phyloP scores from a whole-genome alignment of 495 filamentous ascomycete species.

The Penicillium angulare region DNA sequence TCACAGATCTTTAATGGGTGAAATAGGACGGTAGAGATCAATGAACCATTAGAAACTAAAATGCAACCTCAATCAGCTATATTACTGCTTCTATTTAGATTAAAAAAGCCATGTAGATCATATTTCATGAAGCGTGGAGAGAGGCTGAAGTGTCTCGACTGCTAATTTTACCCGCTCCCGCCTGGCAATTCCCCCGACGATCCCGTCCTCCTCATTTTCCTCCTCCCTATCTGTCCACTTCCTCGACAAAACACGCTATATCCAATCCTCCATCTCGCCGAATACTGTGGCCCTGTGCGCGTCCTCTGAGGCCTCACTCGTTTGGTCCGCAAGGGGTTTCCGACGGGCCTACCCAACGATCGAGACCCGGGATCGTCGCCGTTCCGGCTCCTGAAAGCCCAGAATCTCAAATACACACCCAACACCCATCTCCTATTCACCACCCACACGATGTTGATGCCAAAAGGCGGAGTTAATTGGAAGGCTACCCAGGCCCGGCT shows the following conservation, averaged over 20 bases:
- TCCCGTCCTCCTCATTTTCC: slow-evolving; percentile 26
- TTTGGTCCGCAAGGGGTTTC: slow-evolving; percentile 29
- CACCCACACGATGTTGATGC: slow-evolving; percentile 61
- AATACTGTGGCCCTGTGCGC: slow-evolving; percentile 9
- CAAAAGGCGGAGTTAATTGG: slow-evolving; percentile 89
- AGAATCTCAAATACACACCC: slow-evolving; percentile 8
- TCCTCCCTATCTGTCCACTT: slow-evolving; percentile 17
- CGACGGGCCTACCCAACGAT: slow-evolving; percentile 18
- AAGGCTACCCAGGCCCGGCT: slow-evolving; percentile 81
- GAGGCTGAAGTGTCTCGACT: neutral
- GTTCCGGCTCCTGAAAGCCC: slow-evolving; percentile 17
- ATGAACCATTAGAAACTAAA: too few species aligned
- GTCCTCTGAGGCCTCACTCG: slow-evolving; percentile 29
- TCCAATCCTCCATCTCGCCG: slow-evolving; percentile 2
- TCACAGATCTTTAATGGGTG: too few species aligned
- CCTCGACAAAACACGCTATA: neutral
- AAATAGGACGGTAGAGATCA: too few species aligned
- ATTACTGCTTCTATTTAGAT: too few species aligned
- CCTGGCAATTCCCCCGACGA: slow-evolving; percentile 26
- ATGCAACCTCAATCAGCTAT: too few species aligned
- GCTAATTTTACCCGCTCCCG: slow-evolving; percentile 11
- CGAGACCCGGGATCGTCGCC: slow-evolving; percentile 23
- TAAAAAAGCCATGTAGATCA: too few species aligned
- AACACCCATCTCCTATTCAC: neutral
- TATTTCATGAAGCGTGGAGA: neutral